Percentiles rank a stretch among this genome's conserved stretches.
Conservation (phyloP, 2,329 filamentous ascomycete genomes). For the Diaporthe destruens region DNA sequence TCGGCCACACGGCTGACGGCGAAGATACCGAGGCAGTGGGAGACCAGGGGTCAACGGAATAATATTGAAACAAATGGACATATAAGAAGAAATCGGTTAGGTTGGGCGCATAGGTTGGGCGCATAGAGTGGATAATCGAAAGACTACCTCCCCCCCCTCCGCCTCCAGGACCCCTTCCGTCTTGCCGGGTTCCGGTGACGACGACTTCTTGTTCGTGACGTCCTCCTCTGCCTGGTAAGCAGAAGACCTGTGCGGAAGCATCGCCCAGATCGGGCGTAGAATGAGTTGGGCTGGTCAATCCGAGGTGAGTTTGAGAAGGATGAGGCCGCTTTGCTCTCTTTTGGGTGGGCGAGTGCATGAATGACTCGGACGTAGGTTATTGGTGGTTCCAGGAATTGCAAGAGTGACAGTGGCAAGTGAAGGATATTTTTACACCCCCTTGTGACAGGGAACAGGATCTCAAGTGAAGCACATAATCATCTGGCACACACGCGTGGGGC, state of each 20-base stretch:
- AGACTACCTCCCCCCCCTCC: background rate
- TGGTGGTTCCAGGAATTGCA: background rate
- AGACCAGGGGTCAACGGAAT: too few relatives aligned
- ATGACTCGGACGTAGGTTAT: too few relatives aligned
- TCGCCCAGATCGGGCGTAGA: background rate
- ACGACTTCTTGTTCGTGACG: background rate
- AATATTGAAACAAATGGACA: background rate
- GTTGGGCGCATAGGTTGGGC: conserved; percentile 4
- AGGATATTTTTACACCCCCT: background rate
- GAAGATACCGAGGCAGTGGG: conserved; percentile 3
- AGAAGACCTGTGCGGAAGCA: background rate
- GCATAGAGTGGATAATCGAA: conserved; percentile 13
- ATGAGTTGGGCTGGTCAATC: background rate
- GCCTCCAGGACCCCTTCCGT: background rate
- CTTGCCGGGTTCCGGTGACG: conserved; percentile 28
- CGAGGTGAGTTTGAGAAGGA: conserved; percentile 1
- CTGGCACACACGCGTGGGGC: background rate
- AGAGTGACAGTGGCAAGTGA: background rate
- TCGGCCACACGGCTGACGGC: conserved; percentile 7
- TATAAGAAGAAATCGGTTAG: background rate
- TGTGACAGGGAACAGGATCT: background rate
- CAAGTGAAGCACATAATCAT: background rate
- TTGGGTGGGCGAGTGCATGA: too few relatives aligned
- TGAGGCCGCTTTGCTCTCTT: background rate
- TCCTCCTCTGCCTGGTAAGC: background rate